Evolutionary conservation across 2,329 filamentous ascomycete species (phyloP), one percentile per base, ranked within the genome.

Genomic region (Fusarium miscanthi): DNA sequence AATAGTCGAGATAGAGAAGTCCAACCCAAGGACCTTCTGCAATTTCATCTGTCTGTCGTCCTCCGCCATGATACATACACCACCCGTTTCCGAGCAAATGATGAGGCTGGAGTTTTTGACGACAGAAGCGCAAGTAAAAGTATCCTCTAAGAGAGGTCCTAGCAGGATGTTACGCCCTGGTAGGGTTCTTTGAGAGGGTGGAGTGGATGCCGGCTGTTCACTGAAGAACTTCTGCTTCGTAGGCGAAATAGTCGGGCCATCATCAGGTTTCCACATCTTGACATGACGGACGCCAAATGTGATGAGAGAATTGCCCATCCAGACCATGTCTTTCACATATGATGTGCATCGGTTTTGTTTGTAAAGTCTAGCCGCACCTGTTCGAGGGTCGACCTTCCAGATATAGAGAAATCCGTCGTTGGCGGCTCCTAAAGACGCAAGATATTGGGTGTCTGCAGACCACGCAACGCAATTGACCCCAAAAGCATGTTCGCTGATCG

Each of bases 351-450:
- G 94, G 82, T 98, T 90, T 76, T 98, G 86, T 88, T 97, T 80
- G 87, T 95, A 88, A 38, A 98, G 85, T 75, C 87, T 94, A 4
- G 94, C 92, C 25, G 92, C 88, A 23, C 95, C 95, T 14, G 90
- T 96, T 53, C 91, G 92, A n/a, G 92, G 84, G 77, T 97, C 94
- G 73, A 98, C 89, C 74, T 87, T 90, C 95, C 95, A 98, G 33
- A 98, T 87, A 80, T 95, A 97, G 25, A 99, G 86, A 79, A 97
- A 98, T 2, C 95, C 95, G 82, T 99, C 96, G 79, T 98, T 98
- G 61, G 93, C 89, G 23, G 92, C 90, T 33, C 96, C 96, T 17
- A 99, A 86, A 25, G 94, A 97, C 5, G 96, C 96, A 38, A 99
- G 87, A 81, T 92, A 97, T 72, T 89, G 92, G 17, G 93, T 94